Percentiles rank a stretch among this genome's conserved stretches.
Conservation (phyloP, 495 filamentous ascomycete species). For the Penicillium verhagenii region DNA sequence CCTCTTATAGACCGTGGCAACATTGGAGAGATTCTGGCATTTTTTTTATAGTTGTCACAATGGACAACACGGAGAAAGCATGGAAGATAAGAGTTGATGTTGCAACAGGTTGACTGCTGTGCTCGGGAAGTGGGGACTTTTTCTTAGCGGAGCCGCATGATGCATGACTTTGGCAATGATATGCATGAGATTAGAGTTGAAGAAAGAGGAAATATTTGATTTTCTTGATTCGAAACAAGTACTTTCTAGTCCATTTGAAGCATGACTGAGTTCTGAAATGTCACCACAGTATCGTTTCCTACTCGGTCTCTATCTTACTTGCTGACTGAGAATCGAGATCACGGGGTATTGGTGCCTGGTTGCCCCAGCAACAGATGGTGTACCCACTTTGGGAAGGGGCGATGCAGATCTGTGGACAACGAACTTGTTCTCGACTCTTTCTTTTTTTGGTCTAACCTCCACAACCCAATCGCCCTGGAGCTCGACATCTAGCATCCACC, state of each 20-base stretch:
- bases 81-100: too few species aligned
- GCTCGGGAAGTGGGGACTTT: not conserved
- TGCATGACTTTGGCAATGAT: not conserved
- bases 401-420: conserved; percentile 19
- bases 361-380: conserved; percentile 19
- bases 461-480: conserved; percentile 9
- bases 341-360: not conserved
- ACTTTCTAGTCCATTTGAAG: too few species aligned
- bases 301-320: too few species aligned
- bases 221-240: too few species aligned
- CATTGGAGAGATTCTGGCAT: too few species aligned
- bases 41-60: too few species aligned
- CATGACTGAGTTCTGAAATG: too few species aligned
- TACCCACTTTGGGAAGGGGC: conserved; percentile 10
- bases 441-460: conserved; percentile 9
- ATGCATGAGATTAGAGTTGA: not conserved
- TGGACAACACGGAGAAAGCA: too few species aligned
- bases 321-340: not conserved
- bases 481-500: not conserved
- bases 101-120: too few species aligned
- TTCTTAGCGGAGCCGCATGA: not conserved
- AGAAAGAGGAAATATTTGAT: not conserved
- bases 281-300: too few species aligned
- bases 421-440: conserved; percentile 8
- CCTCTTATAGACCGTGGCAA: too few species aligned